Evolutionary conservation across 225 moss, liverwort and hornwort genomes (phyloP).

Genomic region (Anthoceros angustus): DNA sequence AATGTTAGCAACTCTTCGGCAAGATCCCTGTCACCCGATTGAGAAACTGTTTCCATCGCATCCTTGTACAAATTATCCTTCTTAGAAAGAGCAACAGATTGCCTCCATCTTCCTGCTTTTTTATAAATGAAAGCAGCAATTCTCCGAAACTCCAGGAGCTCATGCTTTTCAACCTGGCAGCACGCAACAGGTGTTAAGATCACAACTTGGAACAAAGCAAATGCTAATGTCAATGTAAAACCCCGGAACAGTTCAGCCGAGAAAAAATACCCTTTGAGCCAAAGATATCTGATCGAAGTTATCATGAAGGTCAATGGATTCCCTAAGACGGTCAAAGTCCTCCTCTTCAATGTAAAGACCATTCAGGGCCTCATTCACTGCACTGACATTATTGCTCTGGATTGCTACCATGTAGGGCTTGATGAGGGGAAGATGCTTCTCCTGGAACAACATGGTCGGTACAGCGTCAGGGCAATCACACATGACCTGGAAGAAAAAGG

Average conservation of each 20-base stretch:
- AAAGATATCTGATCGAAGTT: slow-evolving; percentile 95
- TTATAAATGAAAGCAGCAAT: slow-evolving; percentile 98
- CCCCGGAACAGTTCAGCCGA: not conserved
- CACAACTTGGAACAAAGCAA: not conserved
- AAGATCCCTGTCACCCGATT: slow-evolving; percentile 90
- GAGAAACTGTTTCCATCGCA: slow-evolving; percentile 96
- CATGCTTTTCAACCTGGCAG: slow-evolving; percentile 83
- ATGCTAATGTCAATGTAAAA: not conserved
- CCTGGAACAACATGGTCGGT: slow-evolving; percentile 26
- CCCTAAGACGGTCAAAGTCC: slow-evolving; percentile 86
- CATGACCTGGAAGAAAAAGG: not conserved
- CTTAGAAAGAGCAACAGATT: slow-evolving; percentile 93
- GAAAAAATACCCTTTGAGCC: slow-evolving; percentile 64
- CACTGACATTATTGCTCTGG: slow-evolving; percentile 81
- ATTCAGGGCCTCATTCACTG: slow-evolving; percentile 94
- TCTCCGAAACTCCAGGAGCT: slow-evolving; percentile 91
- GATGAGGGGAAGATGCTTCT: slow-evolving; percentile 85
- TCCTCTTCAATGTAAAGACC: slow-evolving; percentile 93
- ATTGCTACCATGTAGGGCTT: slow-evolving; percentile 98
- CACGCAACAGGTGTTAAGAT: not conserved
- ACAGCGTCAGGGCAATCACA: too few relatives aligned
- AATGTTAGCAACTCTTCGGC: slow-evolving; percentile 88
- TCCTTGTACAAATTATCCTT: slow-evolving; percentile 98
- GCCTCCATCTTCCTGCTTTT: slow-evolving; percentile 97
- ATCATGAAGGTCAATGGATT: slow-evolving; percentile 98